phyloP scores from a whole-genome alignment of 768 basidiomycete species.

The Collybiopsis confluens region DNA sequence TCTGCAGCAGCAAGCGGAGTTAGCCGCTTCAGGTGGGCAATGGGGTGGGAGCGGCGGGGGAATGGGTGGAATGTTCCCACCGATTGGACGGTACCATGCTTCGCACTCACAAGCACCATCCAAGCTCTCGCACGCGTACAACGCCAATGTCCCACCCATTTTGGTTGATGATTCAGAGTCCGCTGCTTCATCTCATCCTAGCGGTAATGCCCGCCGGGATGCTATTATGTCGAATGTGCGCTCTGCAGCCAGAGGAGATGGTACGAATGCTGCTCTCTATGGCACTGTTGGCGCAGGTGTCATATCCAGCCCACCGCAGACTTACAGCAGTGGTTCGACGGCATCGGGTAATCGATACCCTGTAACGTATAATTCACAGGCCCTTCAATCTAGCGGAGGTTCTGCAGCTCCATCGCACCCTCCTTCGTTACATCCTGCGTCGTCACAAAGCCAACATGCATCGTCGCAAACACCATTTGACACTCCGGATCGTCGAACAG shows the following conservation, averaged over 20 bases:
- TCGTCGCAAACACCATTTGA: slow-evolving; percentile 42
- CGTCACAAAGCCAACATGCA: slow-evolving; percentile 28
- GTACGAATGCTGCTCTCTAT: slow-evolving; percentile 36
- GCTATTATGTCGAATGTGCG: slow-evolving; percentile 81
- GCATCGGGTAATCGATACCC: slow-evolving; percentile 60
- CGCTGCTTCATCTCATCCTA: slow-evolving; percentile 14
- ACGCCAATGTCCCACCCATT: slow-evolving; percentile 41
- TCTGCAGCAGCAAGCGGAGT: slow-evolving; percentile 89
- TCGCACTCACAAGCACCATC: slow-evolving; percentile 53
- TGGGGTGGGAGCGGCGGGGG: slow-evolving; percentile 5
- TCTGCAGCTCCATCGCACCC: slow-evolving; percentile 2
- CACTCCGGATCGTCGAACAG: slow-evolving; percentile 55
- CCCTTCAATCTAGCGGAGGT: slow-evolving; percentile 23
- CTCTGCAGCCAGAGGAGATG: slow-evolving; percentile 52
- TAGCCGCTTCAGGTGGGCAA: slow-evolving; percentile 57
- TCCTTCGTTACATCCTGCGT: slow-evolving; percentile 15
- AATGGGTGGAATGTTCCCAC: slow-evolving; percentile 46
- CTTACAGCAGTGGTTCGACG: slow-evolving; percentile 52
- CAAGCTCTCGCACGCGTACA: slow-evolving; percentile 61
- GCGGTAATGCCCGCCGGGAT: slow-evolving; percentile 45
- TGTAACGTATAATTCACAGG: slow-evolving; percentile 35
- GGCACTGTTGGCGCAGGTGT: slow-evolving; percentile 36
- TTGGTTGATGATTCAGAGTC: slow-evolving; percentile 64
- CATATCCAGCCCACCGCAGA: slow-evolving; percentile 74
- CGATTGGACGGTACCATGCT: slow-evolving; percentile 22